Base-by-base conservation (phyloP, 176 grass and related monocot species). In the Aegilops umbellulata region DNA sequence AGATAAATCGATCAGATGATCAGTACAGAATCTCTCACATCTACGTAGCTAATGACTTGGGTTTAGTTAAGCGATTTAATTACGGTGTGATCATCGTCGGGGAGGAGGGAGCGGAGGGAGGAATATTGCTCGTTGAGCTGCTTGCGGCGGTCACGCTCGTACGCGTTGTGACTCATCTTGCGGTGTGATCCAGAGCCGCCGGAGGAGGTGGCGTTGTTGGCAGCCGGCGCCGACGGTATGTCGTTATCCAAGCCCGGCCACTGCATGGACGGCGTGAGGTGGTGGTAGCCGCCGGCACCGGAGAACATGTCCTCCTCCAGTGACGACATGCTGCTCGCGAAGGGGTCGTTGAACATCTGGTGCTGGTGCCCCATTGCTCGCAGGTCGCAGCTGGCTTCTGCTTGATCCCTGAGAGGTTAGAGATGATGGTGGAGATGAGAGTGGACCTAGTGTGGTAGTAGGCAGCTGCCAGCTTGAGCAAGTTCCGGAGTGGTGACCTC, bases 161-260 rank as follows among this genome's bases (percentile, higher is more conserved):
- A 95, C 19, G 97, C 97, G 87, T 98, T 98, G 73, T 98, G 95
- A 85, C 27, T 92, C 68, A 84, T 68, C 88, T 98, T 98, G 73
- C 88, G 85, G 81, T 90, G 75, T 17, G 78, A 83, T 51, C 86
- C 64, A 10, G 73, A 83, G 12, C 77, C 80, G 0, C 80, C 80
- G 0, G 93, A 92, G 34, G 85, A 82, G 19, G 39, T 74, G 2
- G 3, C 30, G 16, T 27, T 67, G 61, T 82, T 93, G 53, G 79
- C 76, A 24, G 74, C 78, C 14, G 81, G 67, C 5, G 81, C 26
- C 31, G 84, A 80, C 24, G 86, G 66, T n/a, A 86, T 49, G 73
- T 81, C 66, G 63, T 86, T 71, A 23, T 91, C 81, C 3, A 90
- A 29, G 70, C 87, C 87, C 6, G 55, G 81, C 83, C 81, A 85